Base-by-base conservation (phyloP, 495 filamentous ascomycete genomes). In the Penicillium silybi region DNA sequence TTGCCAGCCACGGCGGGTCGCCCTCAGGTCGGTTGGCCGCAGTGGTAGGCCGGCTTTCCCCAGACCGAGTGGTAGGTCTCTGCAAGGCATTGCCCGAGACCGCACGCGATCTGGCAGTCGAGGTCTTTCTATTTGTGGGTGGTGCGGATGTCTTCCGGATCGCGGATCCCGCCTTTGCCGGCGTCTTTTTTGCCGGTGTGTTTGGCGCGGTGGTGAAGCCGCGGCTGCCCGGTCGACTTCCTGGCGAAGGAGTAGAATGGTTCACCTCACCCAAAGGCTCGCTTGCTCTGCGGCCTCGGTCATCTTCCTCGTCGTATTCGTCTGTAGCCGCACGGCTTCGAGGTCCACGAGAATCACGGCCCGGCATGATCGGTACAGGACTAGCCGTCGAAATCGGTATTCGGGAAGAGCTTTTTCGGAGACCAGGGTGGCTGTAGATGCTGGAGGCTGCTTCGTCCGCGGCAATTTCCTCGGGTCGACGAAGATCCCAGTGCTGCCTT, bases 1-100 rank as follows among this genome's bases (percentile, higher is more conserved):
- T 85, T 16, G 91, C 84, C 68, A 97, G 81, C 93, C 95, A 97
- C 34, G 95, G 95, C 7, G 93, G 87, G 45, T 97, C 92, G 15
- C 93, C 95, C 72, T 97, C 95, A 11, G 91, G 92, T 29, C 85
- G 82, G 57, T 89, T 89, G 75, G 84, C 48, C 63, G 73, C 63
- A 67, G 81, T 76, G 65, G 77, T 65, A 70, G 76, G 77, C 69
- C 76, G 76, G 63, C 62, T 69, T 72, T 81, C 77, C 68, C 75
- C 77, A 71, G 78, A 76, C 57, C 83, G 77, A 9, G 87, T 88
- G 42, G 81, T 82, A 11, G 87, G 84, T 42, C 85, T 80, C 50
- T 80, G 77, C 49, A 50, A 57, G 20, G 42, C 61, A 45, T 70
- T 73, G 26, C 60, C 62, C 25, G 76, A 74, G 16, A 70, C 56